A percentile compares a stretch with the other conserved stretches of the same genome.
Conservation (phyloP, 2,329 filamentous ascomycete species). For the Pestalotiopsis sp. region DNA sequence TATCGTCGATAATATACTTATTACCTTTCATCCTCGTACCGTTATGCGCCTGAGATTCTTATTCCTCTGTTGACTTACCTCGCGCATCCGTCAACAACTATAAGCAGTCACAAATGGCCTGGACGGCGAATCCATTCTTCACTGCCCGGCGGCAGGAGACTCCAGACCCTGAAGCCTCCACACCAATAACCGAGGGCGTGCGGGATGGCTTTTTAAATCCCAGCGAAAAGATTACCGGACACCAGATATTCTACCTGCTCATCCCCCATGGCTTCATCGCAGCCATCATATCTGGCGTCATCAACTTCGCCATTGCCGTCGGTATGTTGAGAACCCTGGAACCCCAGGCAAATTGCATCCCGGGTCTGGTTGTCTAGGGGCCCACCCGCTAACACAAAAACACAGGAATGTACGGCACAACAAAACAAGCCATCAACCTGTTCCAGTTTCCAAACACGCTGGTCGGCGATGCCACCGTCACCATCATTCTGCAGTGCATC, state of each 20-base stretch:
- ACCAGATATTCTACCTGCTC: conserved; percentile 54
- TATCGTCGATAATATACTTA: too few species aligned
- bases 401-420: conserved; percentile 17
- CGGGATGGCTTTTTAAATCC: conserved; percentile 26
- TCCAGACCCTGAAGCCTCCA: conserved; percentile 1
- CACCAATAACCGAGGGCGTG: neutral
- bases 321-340: conserved; percentile 33
- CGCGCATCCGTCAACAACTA: neutral
- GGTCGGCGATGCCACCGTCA: conserved; percentile 52
- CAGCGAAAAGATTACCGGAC: conserved; percentile 40
- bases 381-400: conserved; percentile 12
- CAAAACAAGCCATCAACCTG: conserved; percentile 44
- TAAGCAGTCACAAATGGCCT: conserved; percentile 2
- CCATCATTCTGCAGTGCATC: conserved; percentile 52
- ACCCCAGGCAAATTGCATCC: conserved; percentile 6
- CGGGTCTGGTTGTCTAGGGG: neutral
- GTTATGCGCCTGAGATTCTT: neutral
- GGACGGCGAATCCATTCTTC: conserved; percentile 11
- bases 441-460: conserved; percentile 55
- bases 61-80: neutral
- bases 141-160: neutral
- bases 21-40: neutral
- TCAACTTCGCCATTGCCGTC: conserved; percentile 57
- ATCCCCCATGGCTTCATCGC: conserved; percentile 49
- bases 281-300: conserved; percentile 48